Percentiles rank a stretch among this genome's conserved stretches.
Evolutionary conservation across 108 stramenopile species (phyloP).

Genomic region (Fistulifera pelliculosa): DNA sequence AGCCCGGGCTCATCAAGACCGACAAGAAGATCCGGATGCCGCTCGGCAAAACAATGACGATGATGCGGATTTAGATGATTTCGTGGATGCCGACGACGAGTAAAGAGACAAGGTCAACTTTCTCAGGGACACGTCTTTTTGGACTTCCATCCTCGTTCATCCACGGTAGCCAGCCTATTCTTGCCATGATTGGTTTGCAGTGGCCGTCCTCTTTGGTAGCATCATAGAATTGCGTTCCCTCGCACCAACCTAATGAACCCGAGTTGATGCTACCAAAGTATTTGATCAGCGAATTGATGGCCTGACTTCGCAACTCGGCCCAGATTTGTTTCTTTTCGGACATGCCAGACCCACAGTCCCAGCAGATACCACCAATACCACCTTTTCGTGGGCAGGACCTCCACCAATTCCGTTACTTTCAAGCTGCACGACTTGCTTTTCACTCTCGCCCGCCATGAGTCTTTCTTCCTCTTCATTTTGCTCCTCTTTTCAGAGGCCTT

Average conservation of each 20-base stretch:
- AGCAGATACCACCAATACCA: slow-evolving; percentile 20
- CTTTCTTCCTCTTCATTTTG: slow-evolving; percentile 1
- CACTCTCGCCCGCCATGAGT: background rate
- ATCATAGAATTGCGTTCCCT: slow-evolving; percentile 35
- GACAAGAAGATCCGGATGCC: background rate
- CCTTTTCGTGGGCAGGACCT: too few relatives aligned
- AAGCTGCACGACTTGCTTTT: too few relatives aligned
- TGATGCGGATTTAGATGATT: slow-evolving; percentile 13
- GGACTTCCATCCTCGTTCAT: slow-evolving; percentile 29
- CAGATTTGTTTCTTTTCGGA: slow-evolving; percentile 47
- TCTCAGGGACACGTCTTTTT: slow-evolving; percentile 27
- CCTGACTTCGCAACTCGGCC: slow-evolving; percentile 61
- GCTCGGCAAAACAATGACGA: background rate
- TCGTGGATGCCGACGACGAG: slow-evolving; percentile 8
- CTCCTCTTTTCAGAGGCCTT: background rate
- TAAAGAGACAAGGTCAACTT: background rate
- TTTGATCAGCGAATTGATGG: slow-evolving; percentile 59
- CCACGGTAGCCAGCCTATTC: slow-evolving; percentile 39
- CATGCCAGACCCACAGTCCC: slow-evolving; percentile 21
- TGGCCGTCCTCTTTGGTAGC: background rate
- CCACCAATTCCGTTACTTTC: too few relatives aligned
- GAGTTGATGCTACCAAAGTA: slow-evolving; percentile 81
- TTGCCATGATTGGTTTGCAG: slow-evolving; percentile 38
- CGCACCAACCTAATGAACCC: slow-evolving; percentile 81
- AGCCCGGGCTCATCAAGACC: slow-evolving; percentile 10